Evolutionary conservation across 306 rosid species (phyloP).

Genomic region (Vigna nakashimae): DNA sequence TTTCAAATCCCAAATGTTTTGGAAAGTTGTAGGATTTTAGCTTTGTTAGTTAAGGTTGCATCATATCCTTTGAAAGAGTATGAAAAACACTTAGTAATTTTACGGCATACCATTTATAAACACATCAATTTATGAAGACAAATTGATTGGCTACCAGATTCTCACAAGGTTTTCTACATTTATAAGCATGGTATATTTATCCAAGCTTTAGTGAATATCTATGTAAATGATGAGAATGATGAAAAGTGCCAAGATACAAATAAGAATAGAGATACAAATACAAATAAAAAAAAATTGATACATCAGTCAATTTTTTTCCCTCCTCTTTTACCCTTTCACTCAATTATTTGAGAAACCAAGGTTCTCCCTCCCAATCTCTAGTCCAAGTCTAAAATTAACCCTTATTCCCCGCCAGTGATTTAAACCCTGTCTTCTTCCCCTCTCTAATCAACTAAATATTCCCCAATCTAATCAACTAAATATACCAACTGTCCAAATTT

Average conservation of each 20-base stretch:
- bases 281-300: background rate
- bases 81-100: background rate
- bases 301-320: background rate
- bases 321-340: background rate
- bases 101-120: background rate
- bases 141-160: background rate
- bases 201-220: background rate
- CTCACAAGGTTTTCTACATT: background rate
- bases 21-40: background rate
- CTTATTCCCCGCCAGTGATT: background rate
- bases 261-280: background rate
- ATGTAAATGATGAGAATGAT: background rate
- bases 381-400: background rate
- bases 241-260: background rate
- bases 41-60: background rate
- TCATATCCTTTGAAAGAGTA: background rate
- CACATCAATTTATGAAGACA: background rate
- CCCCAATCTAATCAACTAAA: background rate
- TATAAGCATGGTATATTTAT: conserved; percentile 16
- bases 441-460: background rate
- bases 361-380: background rate
- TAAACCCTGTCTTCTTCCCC: background rate
- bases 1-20: conserved; percentile 18
- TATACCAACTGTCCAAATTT: background rate
- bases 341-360: background rate